phyloP scores from a whole-genome alignment of 1,139 yeast genomes.

The Saccharomyces uvarum region DNA sequence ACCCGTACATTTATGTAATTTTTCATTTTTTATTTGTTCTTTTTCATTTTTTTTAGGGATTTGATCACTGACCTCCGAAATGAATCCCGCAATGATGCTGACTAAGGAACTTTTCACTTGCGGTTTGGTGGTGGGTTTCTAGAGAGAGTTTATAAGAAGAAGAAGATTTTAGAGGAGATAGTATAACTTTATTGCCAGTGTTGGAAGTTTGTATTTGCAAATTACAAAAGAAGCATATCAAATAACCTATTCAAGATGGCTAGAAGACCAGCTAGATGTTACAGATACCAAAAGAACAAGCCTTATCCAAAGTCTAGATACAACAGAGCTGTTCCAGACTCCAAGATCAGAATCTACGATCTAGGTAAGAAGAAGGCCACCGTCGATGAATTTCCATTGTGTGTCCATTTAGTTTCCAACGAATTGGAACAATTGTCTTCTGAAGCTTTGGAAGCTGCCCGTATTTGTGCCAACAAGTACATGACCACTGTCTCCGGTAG shows the following conservation, averaged over 20 bases:
- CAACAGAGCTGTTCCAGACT: conserved; percentile 99
- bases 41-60: background rate
- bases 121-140: background rate
- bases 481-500: conserved; percentile 96
- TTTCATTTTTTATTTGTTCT: background rate
- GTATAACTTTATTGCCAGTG: background rate
- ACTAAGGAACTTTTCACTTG: background rate
- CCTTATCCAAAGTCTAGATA: conserved; percentile 99
- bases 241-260: conserved; percentile 65
- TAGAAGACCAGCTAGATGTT: conserved; percentile 99
- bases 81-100: background rate
- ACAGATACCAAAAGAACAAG: conserved; percentile 99
- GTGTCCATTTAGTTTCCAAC: conserved; percentile 98
- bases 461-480: conserved; percentile 99
- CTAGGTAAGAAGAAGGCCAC: conserved; percentile 99
- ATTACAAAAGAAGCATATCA: background rate
- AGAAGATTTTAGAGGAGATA: background rate
- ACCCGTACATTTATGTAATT: too few species aligned
- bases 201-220: background rate
- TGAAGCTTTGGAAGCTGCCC: conserved; percentile 99
- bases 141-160: background rate
- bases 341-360: conserved; percentile 98
- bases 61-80: background rate
- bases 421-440: conserved; percentile 98
- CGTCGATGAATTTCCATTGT: conserved; percentile 98